phyloP scores from a whole-genome alignment of 768 basidiomycete genomes.

The Fomitopsis serialis region DNA sequence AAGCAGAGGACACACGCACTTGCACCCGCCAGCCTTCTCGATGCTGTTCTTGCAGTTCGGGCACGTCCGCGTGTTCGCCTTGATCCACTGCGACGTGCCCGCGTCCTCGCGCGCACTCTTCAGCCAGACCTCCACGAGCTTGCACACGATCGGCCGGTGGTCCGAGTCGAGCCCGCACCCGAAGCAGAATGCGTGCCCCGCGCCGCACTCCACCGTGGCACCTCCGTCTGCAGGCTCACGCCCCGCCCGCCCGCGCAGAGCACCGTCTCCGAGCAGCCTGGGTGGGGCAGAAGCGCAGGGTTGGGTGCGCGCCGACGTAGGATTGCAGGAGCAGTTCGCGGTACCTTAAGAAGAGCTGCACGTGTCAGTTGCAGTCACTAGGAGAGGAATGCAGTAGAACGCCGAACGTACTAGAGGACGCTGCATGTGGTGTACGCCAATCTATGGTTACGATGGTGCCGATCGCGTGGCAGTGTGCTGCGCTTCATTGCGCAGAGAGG shows the following conservation, averaged over 20 bases:
- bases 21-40: constrained; percentile 99
- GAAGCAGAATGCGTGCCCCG: constrained; percentile 85
- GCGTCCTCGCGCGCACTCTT: constrained; percentile 96
- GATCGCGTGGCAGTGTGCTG: too few relatives aligned
- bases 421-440: too few relatives aligned
- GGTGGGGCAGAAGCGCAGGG: constrained; percentile 94
- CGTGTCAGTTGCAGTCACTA: too few relatives aligned
- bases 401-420: too few relatives aligned
- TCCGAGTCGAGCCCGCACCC: constrained; percentile 86
- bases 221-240: constrained; percentile 67
- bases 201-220: constrained; percentile 89
- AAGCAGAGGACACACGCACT: constrained; percentile 52
- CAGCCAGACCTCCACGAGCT: constrained; percentile 84
- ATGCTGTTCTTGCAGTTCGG: constrained; percentile 93
- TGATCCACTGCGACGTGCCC: constrained; percentile 99
- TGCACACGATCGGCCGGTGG: constrained; percentile 91
- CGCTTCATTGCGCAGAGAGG: too few relatives aligned
- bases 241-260: constrained; percentile 70
- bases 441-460: too few relatives aligned
- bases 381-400: too few relatives aligned
- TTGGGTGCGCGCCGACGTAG: constrained; percentile 81
- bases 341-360: constrained; percentile 16
- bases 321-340: constrained; percentile 82
- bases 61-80: constrained; percentile 98
- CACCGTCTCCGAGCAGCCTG: constrained; percentile 88